Percentiles rank a stretch among this genome's conserved stretches.
Conservation (phyloP, 192 early-diverging fungal genomes). For the Coemansia sp. region DNA sequence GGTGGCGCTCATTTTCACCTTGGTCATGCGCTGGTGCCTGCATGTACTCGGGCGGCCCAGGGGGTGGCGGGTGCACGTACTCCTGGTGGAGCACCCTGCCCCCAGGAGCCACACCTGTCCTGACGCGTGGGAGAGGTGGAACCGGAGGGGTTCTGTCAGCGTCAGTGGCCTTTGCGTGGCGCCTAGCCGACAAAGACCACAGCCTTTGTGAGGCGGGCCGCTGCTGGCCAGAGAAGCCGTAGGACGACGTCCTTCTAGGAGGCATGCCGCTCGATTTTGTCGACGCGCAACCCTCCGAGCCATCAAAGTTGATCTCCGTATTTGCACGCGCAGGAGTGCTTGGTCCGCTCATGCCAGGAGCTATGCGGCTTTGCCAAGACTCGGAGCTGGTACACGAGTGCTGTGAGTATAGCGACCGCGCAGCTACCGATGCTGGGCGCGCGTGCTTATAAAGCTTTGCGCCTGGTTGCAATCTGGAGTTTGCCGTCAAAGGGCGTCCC, state of each 20-base stretch:
- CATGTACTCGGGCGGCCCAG: conserved; percentile 1
- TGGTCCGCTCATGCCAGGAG: conserved; percentile 8
- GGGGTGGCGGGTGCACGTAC: neutral
- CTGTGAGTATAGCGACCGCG: conserved; percentile 7
- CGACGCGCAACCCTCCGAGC: conserved; percentile 23
- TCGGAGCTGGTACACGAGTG: conserved; percentile 23
- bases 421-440: conserved; percentile 4
- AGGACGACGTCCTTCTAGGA: conserved; percentile 24
- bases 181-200: neutral
- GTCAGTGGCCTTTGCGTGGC: neutral
- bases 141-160: conserved; percentile 23
- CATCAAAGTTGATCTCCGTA: conserved; percentile 29
- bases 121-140: conserved; percentile 29
- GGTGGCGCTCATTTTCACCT: neutral
- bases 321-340: conserved; percentile 24
- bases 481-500: conserved; percentile 1
- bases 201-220: neutral
- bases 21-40: neutral
- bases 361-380: conserved; percentile 48
- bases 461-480: conserved; percentile 21
- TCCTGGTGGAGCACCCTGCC: neutral
- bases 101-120: neutral
- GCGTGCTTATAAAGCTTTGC: conserved; percentile 20
- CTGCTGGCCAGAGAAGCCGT: conserved; percentile 7
- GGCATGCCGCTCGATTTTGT: conserved; percentile 2